Percentiles rank a stretch among this genome's conserved stretches.
These are phyloP conservation scores for Marasmius fiardii DNA, from an alignment of 1,284 basidiomycete genomes.

Conservation along the genomic window DNA sequence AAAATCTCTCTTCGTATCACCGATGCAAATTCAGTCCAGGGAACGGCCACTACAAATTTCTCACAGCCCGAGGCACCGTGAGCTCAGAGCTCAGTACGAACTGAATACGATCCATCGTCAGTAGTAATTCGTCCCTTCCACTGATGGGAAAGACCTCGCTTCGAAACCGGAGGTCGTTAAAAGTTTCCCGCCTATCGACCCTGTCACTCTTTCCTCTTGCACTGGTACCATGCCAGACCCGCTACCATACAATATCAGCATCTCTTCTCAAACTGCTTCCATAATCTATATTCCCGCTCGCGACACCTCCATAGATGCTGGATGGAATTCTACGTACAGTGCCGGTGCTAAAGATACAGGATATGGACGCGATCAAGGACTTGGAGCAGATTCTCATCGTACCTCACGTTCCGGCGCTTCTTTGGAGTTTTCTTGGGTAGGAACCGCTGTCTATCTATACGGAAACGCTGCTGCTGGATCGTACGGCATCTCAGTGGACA, in stretches of 20 bases:
- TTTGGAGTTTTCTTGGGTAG: conserved; percentile 5
- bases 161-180: too few relatives aligned
- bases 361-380: not conserved
- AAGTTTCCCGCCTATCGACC: too few relatives aligned
- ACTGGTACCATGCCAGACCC: not conserved
- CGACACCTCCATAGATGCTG: conserved; percentile 2
- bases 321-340: conserved; percentile 3
- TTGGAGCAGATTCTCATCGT: conserved; percentile 1
- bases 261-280: conserved; percentile 1
- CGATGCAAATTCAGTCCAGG: too few relatives aligned
- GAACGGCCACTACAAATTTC: too few relatives aligned
- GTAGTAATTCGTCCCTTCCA: too few relatives aligned
- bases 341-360: not conserved
- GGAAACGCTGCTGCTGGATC: not conserved
- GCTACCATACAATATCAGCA: not conserved
- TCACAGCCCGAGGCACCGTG: too few relatives aligned
- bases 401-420: not conserved
- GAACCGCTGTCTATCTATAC: conserved; percentile 9
- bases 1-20: too few relatives aligned
- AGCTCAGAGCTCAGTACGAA: too few relatives aligned
- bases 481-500: conserved; percentile 2
- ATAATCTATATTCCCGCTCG: not conserved
- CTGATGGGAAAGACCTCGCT: too few relatives aligned
- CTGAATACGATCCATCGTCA: too few relatives aligned
- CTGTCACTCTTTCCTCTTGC: too few relatives aligned